Base-by-base conservation (phyloP, 768 basidiomycete species). In the Leccinum rimulosum region DNA sequence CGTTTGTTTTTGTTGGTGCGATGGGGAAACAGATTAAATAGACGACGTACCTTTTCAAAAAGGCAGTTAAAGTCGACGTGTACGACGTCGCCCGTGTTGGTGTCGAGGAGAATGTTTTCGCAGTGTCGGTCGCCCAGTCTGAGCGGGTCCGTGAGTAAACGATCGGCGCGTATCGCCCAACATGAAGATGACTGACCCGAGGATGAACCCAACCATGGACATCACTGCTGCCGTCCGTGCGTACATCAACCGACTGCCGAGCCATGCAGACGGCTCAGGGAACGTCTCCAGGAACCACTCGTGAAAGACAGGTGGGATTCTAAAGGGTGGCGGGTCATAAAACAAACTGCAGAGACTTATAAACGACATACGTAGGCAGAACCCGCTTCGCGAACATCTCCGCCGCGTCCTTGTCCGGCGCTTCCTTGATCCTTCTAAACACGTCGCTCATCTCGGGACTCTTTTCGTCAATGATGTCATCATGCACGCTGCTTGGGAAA, bases 51-150 rank as follows among this genome's bases (percentile, higher is more conserved):
- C 84, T 93, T 96, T 64, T 98, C 97, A 64, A 99, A 99, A 15
- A 98, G 80, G 76, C 95, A 97, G 70, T 98, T 98, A 66, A 99
- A 95, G 73, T 98, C 97, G 57, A 98, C 95, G 65, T 99, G 97
- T 1, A 98, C 88, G 8, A 91, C 83, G 67, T 96, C 95, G 2
- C 97, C 97, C 0, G 87, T 89, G 64, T 86, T 88, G 5, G 76
- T 81, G 67, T 99, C 97, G 49, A 98, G 83, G 14, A 99, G 79
- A 52, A 98, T 98, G 69, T 99, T 99, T 75, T 98, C 96, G 66
- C 89, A 86, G 70, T 99, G 97, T 43, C 97, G 82, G 73, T 99
- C 97, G 12, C 97, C 97, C n/a, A 99, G 80, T n/a, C 95, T 96
- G 50, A 30, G 15, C 27, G 27, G 27, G 22, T 11, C 10, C 50